Base-by-base conservation (phyloP, 345 rosid genomes). In the Eucalyptus sideroxylon region DNA sequence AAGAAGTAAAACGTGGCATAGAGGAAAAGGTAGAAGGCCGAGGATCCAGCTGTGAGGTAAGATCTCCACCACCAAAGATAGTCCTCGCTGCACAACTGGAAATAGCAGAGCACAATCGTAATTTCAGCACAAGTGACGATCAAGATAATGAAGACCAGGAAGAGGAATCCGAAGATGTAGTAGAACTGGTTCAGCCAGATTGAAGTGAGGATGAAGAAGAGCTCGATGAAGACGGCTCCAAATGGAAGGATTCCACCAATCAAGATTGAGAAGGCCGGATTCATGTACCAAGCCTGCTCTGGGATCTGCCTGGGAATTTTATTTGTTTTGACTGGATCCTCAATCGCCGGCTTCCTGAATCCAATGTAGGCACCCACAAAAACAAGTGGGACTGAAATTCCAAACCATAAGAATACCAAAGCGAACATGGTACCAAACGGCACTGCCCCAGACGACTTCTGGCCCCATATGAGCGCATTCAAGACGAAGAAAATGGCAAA, bases 121-220 rank as follows among this genome's bases (percentile, higher is more conserved):
- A 93, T 91, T 86, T 93, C 94, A 16, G 93, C 94, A 86, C 94
- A 93, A 30, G 94, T 93, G 90, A 93, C 82, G 81, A 91, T 62
- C 86, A 93, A 90, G 82, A 93, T 93, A 34, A 93, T 45, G 86
- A 93, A 93, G 56, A 93, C 94, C 45, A 93, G 87, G 91, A 91
- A 93, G 88, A 93, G 91, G 93, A 93, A 93, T 44, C 93, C 94
- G 19, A 93, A 93, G 67, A 93, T 90, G 94, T 93, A 93, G 91
- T 93, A 93, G 92, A 93, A 93, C 90, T 93, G 94, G 88, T 93
- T 91, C 88, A 93, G 94, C 94, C 94, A 93, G 62, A 93, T 93
- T 3, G 94, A 93, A 40, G 94, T 90, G 86, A 93, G 88, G 91
- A 93, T 91, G 89, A 93, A 93, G 92, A 91, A 93, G 89, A 93